Evolutionary conservation across 306 rosid species (phyloP), one percentile per base, ranked within the genome.

Genomic region (Senna siamea): DNA sequence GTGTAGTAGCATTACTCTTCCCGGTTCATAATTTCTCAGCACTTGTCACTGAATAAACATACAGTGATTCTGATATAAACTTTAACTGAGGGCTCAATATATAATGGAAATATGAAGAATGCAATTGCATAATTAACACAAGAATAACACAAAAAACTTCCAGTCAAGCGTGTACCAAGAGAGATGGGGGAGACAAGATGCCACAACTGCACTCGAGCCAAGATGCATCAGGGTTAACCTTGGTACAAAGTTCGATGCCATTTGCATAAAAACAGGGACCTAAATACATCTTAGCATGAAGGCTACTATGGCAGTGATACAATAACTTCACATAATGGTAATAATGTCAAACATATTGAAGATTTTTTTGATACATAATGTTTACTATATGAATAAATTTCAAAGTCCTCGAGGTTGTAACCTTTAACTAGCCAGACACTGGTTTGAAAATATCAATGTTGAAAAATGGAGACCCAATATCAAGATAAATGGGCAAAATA

Each of bases 241-340:
- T n/a, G n/a, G n/a, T n/a, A n/a, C n/a, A n/a, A n/a, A n/a, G n/a
- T n/a, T n/a, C n/a, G n/a, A 28, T 18, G 26, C 1, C 57, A 18
- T 43, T 18, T 58, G 30, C 26, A 69, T 3, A n/a, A 6, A 67
- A 53, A 70, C 67, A 58, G 47, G 48, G 44, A 60, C 61, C 64
- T n/a, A n/a, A n/a, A n/a, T 65, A 76, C 51, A 40, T 58, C 44
- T 51, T 66, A n/a, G 72, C 30, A 18, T 30, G 63, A 34, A 71
- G 23, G 30, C 46, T n/a, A n/a, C n/a, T n/a, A 28, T 3, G 61
- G 23, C 54, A 51, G 34, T 69, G 34, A 68, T 72, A 13, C 15
- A 74, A 73, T 60, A 78, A 76, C 46, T 48, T 61, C 61, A 77
- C 69, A 77, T 50, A 56, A 56, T 79, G 59, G 46, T 50, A 54